Percentiles rank a stretch among this genome's conserved stretches.
These are phyloP conservation scores for Trichoderma cornu-damae DNA, from an alignment of 2,329 filamentous ascomycete genomes.

Conservation along the genomic window DNA sequence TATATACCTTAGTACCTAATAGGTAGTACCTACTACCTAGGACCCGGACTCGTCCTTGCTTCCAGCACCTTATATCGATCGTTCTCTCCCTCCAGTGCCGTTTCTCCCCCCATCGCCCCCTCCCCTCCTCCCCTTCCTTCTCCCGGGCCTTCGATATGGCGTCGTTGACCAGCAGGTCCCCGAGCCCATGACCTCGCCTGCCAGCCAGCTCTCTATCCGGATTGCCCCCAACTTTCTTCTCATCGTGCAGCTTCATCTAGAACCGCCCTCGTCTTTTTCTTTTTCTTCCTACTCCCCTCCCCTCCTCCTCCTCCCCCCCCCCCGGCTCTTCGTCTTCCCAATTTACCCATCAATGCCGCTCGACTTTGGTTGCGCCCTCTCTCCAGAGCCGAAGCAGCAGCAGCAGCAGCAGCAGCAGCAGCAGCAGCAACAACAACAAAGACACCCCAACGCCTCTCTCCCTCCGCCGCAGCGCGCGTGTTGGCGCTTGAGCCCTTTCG, in stretches of 20 bases:
- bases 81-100: neutral
- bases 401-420: no score
- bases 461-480: neutral
- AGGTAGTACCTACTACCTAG: neutral
- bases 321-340: no score
- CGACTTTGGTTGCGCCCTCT: neutral
- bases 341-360: no score
- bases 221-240: no score
- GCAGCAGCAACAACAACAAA: no score
- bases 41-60: no score
- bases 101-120: neutral
- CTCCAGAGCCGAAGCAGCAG: neutral
- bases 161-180: conserved; percentile 4
- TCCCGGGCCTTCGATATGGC: neutral
- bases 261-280: no score
- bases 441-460: neutral
- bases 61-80: conserved; percentile 1
- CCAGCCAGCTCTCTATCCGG: neutral
- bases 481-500: neutral
- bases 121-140: neutral
- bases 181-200: neutral
- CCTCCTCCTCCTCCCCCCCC: no score
- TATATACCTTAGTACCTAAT: no score
- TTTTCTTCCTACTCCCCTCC: no score
- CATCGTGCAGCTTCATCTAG: no score